Percentiles rank a stretch among this genome's conserved stretches.
Evolutionary conservation across 148 eudicot species (phyloP).

Genomic region (Rhododendron henanense): DNA sequence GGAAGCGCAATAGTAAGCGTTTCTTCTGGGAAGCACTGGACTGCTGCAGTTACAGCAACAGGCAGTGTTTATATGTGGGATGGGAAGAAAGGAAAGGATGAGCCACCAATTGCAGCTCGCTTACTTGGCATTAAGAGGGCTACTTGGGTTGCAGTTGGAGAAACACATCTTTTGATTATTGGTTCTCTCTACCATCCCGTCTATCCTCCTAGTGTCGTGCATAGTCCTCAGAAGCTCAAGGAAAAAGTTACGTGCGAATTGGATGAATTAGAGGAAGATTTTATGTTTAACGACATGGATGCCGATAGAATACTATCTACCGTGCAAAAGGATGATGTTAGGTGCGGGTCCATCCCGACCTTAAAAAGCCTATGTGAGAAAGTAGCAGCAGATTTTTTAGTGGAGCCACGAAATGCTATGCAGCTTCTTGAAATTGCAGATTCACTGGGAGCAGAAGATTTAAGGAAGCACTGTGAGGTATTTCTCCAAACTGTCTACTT

Average conservation of each 20-base stretch:
- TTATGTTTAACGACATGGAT: constrained; percentile 57
- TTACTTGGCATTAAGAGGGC: constrained; percentile 85
- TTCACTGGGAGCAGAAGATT: constrained; percentile 78
- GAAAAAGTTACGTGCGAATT: constrained; percentile 27
- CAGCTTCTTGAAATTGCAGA: constrained; percentile 93
- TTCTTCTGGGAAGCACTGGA: constrained; percentile 93
- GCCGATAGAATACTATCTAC: constrained; percentile 19
- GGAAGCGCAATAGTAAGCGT: constrained; percentile 61
- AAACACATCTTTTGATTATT: constrained; percentile 78
- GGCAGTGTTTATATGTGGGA: constrained; percentile 96
- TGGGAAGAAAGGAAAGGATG: constrained; percentile 59
- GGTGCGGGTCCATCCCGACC: constrained; percentile 47
- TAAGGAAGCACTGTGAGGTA: constrained; percentile 91
- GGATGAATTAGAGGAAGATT: constrained; percentile 71
- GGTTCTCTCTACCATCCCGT: constrained; percentile 85
- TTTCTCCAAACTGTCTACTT: not conserved
- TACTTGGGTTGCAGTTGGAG: constrained; percentile 82
- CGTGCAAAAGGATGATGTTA: constrained; percentile 25
- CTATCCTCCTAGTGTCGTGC: constrained; percentile 34
- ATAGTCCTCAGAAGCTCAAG: constrained; percentile 28
- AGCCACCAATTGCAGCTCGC: constrained; percentile 53
- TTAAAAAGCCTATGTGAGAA: constrained; percentile 90
- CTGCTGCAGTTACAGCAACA: constrained; percentile 69
- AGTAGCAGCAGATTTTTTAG: constrained; percentile 70
- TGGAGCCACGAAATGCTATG: constrained; percentile 84